Evolutionary conservation across 2,329 filamentous ascomycete species (phyloP).

Genomic region (Purpureocillium takamizusanense): DNA sequence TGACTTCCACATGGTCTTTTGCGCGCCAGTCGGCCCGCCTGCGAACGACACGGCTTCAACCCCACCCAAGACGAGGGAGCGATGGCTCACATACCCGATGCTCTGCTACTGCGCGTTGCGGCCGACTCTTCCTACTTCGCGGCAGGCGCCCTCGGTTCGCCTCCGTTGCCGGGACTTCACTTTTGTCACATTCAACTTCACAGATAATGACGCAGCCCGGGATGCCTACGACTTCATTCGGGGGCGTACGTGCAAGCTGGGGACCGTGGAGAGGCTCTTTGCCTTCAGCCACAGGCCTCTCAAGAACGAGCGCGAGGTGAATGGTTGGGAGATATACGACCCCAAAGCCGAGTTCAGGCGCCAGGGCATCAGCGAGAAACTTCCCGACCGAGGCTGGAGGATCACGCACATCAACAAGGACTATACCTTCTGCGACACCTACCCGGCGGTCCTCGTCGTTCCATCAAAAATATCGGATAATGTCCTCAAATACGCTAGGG

Average conservation of each 20-base stretch:
- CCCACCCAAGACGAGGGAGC: conserved; percentile 44
- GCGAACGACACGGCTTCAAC: conserved; percentile 9
- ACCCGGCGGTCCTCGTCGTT: conserved; percentile 76
- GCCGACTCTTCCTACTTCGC: conserved; percentile 59
- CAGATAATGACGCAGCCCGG: conserved; percentile 61
- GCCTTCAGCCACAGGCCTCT: conserved; percentile 79
- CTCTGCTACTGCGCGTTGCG: conserved; percentile 73
- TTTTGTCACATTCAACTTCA: conserved; percentile 85
- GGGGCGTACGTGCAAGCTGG: conserved; percentile 69
- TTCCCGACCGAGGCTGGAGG: conserved; percentile 73
- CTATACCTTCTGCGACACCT: conserved; percentile 87
- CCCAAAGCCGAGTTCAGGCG: conserved; percentile 76
- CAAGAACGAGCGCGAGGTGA: conserved; percentile 61
- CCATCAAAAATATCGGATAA: conserved; percentile 92
- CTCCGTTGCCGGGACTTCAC: conserved; percentile 89
- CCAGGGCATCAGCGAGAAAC: conserved; percentile 78
- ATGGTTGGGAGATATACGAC: conserved; percentile 82
- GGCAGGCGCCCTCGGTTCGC: conserved; percentile 71
- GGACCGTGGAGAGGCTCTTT: conserved; percentile 79
- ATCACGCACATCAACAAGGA: conserved; percentile 84
- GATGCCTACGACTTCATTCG: conserved; percentile 86
- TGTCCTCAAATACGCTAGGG: conserved; percentile 83
- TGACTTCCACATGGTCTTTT: conserved; percentile 52
- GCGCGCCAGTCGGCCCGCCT: conserved; percentile 28
- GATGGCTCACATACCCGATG: conserved; percentile 93